Conservation (phyloP, 768 basidiomycete species). For the Cyclocybe aegerita region DNA sequence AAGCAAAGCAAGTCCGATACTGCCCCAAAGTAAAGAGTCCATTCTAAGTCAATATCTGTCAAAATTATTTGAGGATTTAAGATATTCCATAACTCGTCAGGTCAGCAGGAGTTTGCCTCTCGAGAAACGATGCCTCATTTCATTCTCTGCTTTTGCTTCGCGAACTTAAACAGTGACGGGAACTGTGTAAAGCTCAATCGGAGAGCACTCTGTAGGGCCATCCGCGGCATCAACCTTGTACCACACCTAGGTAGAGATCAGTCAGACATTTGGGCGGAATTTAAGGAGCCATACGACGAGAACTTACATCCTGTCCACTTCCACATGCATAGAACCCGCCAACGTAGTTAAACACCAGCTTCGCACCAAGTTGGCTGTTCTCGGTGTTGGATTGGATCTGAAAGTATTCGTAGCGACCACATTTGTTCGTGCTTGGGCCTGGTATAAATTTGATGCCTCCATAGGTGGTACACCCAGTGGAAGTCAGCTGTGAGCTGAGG, state of each 20-base stretch:
- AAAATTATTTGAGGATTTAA: too few species aligned
- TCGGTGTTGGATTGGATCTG: conserved; percentile 22
- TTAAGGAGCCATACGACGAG: background rate
- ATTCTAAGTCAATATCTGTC: too few species aligned
- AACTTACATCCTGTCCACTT: conserved; percentile 23
- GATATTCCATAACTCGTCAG: too few species aligned
- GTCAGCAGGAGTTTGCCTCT: too few species aligned
- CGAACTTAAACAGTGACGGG: too few species aligned
- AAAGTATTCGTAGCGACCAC: conserved; percentile 19
- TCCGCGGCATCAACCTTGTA: conserved; percentile 14
- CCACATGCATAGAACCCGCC: conserved; percentile 32
- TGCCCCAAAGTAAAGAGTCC: too few species aligned
- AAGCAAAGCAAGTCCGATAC: too few species aligned
- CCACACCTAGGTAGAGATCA: conserved; percentile 17
- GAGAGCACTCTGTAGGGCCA: too few species aligned
- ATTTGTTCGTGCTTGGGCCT: conserved; percentile 21
- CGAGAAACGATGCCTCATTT: too few species aligned
- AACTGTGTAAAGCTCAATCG: too few species aligned
- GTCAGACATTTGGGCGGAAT: background rate
- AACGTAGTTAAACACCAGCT: conserved; percentile 22
- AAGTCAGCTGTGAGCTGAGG: conserved; percentile 13
- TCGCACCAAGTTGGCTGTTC: conserved; percentile 26
- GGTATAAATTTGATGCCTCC: conserved; percentile 19
- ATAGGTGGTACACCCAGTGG: conserved; percentile 18
- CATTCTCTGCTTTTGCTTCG: too few species aligned